A percentile compares a stretch with the other conserved stretches of the same genome.
These are phyloP conservation scores for Sclerotinia sclerotiorum DNA, from an alignment of 2,329 filamentous ascomycete genomes.

Conservation along the genomic window DNA sequence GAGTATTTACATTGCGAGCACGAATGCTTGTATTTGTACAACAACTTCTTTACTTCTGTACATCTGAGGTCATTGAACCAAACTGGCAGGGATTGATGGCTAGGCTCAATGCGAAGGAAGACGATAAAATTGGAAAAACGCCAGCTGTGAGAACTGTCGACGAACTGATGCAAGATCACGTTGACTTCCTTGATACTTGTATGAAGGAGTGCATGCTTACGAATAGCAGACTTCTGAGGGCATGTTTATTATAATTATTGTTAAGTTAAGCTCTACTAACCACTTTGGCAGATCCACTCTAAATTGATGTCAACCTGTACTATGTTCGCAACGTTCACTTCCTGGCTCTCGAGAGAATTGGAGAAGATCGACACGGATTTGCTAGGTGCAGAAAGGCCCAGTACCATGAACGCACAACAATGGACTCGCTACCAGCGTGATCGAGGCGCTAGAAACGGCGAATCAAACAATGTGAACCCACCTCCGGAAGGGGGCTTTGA, in stretches of 20 bases:
- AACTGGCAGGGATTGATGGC: constrained; percentile 96
- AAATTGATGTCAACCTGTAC: constrained; percentile 96
- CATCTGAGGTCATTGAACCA: constrained; percentile 93
- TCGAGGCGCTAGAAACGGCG: constrained; percentile 45
- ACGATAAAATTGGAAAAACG: constrained; percentile 43
- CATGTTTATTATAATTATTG: constrained; percentile 44
- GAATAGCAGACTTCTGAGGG: constrained; percentile 88
- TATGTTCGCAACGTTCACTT: constrained; percentile 88
- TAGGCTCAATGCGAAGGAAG: constrained; percentile 66
- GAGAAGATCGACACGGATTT: constrained; percentile 82
- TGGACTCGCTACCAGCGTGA: constrained; percentile 58
- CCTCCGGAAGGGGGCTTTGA: constrained; percentile 28
- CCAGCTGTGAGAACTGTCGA: constrained; percentile 73
- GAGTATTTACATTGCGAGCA: constrained; percentile 86
- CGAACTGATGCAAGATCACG: constrained; percentile 97
- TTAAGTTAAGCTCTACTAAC: constrained; percentile 6
- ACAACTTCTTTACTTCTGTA: constrained; percentile 95
- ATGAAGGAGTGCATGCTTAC: constrained; percentile 99
- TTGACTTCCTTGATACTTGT: constrained; percentile 96
- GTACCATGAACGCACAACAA: constrained; percentile 59
- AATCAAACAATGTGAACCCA: constrained; percentile 31
- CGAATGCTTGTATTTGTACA: constrained; percentile 98
- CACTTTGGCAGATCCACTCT: constrained; percentile 74
- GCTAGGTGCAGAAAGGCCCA: constrained; percentile 55
- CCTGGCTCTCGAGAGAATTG: constrained; percentile 80